phyloP scores from a whole-genome alignment of 148 eudicot genomes.

The Selenicereus undatus region DNA sequence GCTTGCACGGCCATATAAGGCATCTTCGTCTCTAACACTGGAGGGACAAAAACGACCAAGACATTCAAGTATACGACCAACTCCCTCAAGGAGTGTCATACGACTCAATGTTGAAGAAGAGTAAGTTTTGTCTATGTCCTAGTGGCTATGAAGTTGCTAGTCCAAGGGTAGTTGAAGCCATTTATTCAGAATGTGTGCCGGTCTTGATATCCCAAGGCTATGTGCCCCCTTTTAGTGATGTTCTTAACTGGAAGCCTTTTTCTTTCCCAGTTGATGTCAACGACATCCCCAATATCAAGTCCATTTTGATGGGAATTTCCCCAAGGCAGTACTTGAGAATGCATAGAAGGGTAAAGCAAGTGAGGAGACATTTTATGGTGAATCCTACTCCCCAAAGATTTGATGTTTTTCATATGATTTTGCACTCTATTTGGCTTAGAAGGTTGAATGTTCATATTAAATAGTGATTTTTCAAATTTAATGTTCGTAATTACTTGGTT shows the following conservation, averaged over 20 bases:
- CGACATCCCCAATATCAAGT: conserved; percentile 45
- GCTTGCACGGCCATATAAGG: conserved; percentile 53
- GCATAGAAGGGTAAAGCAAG: conserved; percentile 47
- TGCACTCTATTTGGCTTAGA: too few relatives aligned
- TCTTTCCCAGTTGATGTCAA: conserved; percentile 34
- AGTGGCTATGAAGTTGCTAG: conserved; percentile 73
- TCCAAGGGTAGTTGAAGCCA: conserved; percentile 56
- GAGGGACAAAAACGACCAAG: conserved; percentile 39
- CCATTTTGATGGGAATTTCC: conserved; percentile 43
- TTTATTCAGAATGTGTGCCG: conserved; percentile 54
- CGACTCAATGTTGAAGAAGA: conserved; percentile 35
- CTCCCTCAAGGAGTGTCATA: conserved; percentile 31
- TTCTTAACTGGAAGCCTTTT: conserved; percentile 50
- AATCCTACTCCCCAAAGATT: conserved; percentile 36
- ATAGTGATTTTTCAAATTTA: not conserved
- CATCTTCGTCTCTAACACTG: conserved; percentile 38
- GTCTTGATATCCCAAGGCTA: conserved; percentile 47
- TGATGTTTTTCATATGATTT: too few relatives aligned
- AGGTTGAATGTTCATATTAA: conserved; percentile 27
- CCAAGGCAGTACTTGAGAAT: conserved; percentile 33
- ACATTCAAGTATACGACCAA: conserved; percentile 38
- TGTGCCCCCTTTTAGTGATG: conserved; percentile 49
- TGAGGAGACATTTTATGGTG: conserved; percentile 50
- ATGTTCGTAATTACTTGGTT: too few relatives aligned
- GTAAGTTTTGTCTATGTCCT: conserved; percentile 55